phyloP scores from a whole-genome alignment of 2,329 filamentous ascomycete genomes.

The Colletotrichum lindemuthianum region DNA sequence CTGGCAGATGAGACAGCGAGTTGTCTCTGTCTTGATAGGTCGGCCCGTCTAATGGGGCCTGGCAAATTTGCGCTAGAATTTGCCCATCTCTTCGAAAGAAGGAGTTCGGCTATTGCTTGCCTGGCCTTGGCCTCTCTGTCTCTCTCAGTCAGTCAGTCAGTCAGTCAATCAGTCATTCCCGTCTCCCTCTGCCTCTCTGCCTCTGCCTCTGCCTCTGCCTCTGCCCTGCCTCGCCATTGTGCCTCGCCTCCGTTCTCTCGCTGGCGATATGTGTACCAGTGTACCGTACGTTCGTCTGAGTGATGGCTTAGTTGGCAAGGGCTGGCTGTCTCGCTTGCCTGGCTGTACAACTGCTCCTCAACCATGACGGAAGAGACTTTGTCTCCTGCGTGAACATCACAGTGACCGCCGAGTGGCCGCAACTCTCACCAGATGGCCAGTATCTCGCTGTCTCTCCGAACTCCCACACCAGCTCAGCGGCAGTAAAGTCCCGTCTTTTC shows the following conservation, averaged over 20 bases:
- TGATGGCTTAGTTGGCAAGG: too few relatives aligned
- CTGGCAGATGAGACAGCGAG: constrained; percentile 36
- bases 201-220: too few relatives aligned
- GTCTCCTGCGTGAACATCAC: too few relatives aligned
- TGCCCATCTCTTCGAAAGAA: constrained; percentile 28
- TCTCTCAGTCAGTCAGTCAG: too few relatives aligned
- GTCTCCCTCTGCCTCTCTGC: too few relatives aligned
- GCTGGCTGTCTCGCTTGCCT: constrained; percentile 1
- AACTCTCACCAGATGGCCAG: too few relatives aligned
- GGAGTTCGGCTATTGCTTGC: constrained; percentile 25
- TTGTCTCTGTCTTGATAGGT: constrained; percentile 37
- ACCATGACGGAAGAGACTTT: too few relatives aligned
- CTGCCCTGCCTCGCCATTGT: constrained; percentile 3
- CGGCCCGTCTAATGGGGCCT: constrained; percentile 35
- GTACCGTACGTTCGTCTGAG: neutral
- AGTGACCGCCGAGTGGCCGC: too few relatives aligned
- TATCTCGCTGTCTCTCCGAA: neutral
- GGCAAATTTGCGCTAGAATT: constrained; percentile 35
- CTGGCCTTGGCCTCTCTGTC: neutral
- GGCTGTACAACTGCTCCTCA: constrained; percentile 4
- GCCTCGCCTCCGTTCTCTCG: neutral
- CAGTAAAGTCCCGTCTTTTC: constrained; percentile 24
- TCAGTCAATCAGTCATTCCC: too few relatives aligned
- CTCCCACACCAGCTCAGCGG: constrained; percentile 4
- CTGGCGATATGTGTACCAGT: too few relatives aligned